Base-by-base conservation (phyloP, 441 rosid species). In the Erodium moschatum region DNA sequence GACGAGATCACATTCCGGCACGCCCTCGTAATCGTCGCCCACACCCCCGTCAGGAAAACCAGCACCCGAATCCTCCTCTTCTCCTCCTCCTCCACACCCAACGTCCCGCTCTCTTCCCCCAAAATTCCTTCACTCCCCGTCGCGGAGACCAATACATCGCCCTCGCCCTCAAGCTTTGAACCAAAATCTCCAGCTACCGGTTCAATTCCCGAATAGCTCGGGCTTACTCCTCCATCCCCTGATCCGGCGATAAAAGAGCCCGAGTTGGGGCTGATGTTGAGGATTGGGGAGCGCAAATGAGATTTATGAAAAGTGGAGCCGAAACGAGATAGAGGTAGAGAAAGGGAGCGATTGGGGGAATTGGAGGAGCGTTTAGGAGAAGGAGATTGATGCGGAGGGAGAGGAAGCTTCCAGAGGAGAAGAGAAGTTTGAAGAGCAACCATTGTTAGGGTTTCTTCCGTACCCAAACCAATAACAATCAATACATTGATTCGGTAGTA, bases 61-160 rank as follows among this genome's bases (percentile, higher is more conserved):
- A 50, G n/a, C 6, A 15, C 19, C 58, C n/a, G 19, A 50, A 50
- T 13, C 54, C 54, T 15, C 19, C 58, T 50, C 58, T 15, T n/a
- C 58, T 3, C 19, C 58, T n/a, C 58, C 58, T 50, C 58, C n/a
- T 15, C 58, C 18, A 16, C 58, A 4, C 4, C 58, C 19, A 50
- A 50, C 3, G 4, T 15, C 58, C n/a, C 58, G 12, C 83, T 52
- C 73, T 84, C 72, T 66, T 87, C n/a, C 81, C 10, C 31, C 50
- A 44, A 44, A 44, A 79, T 76, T 0, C 86, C 79, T 93, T 93
- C 88, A 24, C 88, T 19, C 0, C 91, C 88, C 86, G 84, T 72
- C 33, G 89, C 33, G 68, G 89, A 81, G 68, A 82, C 86, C 74
- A 91, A 21, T 29, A 81, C 63, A 11, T 44, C 50, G 50, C 50